These are phyloP conservation scores for Puccinia coronata DNA, from an alignment of 1,284 basidiomycete genomes.

Conservation along the genomic window DNA sequence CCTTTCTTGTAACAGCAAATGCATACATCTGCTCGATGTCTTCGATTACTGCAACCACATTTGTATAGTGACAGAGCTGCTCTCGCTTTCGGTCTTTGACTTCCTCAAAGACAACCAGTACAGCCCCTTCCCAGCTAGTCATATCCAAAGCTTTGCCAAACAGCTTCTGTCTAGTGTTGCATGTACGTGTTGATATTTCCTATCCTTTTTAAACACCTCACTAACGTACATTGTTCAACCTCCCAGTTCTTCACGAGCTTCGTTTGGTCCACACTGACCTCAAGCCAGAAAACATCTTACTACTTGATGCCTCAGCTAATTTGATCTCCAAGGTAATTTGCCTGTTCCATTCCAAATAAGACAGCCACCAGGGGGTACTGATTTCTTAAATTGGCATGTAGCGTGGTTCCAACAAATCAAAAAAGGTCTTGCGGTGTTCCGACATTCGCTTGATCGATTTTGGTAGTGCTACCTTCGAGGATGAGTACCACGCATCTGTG, in stretches of 20 bases:
- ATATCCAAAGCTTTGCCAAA: conserved; percentile 93
- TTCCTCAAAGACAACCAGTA: conserved; percentile 98
- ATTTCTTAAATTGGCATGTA: not conserved
- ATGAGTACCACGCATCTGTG: conserved; percentile 97
- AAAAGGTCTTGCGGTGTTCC: conserved; percentile 78
- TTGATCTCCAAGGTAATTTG: conserved; percentile 50
- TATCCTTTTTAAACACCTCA: not conserved
- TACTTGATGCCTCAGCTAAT: conserved; percentile 79
- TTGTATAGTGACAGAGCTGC: conserved; percentile 92
- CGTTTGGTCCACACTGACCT: conserved; percentile 96
- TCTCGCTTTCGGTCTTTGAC: conserved; percentile 98
- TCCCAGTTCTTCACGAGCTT: conserved; percentile 81
- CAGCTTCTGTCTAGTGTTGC: conserved; percentile 90
- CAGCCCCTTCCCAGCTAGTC: conserved; percentile 88
- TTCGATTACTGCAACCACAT: conserved; percentile 98
- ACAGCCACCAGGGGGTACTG: conserved; percentile 6
- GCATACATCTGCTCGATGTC: conserved; percentile 90
- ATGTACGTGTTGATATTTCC: conserved; percentile 66
- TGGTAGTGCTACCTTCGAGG: conserved; percentile 95
- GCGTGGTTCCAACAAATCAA: conserved; percentile 60
- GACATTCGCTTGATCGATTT: conserved; percentile 98
- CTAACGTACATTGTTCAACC: conserved; percentile 11
- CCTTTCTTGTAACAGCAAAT: conserved; percentile 71
- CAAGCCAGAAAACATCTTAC: conserved; percentile 96
- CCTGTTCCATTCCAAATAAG: not conserved